Percentiles rank a stretch among this genome's conserved stretches.
Conservation (phyloP, 495 filamentous ascomycete species). For the Hypomontagnella monticulosa region DNA sequence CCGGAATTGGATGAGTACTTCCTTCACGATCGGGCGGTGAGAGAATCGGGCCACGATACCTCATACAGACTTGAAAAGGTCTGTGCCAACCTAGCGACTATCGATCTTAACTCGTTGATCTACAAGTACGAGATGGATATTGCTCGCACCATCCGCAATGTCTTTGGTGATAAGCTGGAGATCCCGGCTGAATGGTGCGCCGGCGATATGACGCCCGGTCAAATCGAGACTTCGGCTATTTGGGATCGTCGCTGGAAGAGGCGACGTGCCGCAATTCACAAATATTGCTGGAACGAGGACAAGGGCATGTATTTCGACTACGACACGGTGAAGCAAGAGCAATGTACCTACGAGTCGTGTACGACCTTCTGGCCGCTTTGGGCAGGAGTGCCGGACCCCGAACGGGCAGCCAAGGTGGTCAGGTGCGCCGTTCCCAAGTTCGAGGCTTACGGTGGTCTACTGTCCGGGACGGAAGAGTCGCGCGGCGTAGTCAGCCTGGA, state of each 20-base stretch:
- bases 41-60: slow-evolving; percentile 97
- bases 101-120: slow-evolving; percentile 90
- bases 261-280: slow-evolving; percentile 82
- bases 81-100: slow-evolving; percentile 88
- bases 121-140: slow-evolving; percentile 98
- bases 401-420: slow-evolving; percentile 81
- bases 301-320: slow-evolving; percentile 98
- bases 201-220: slow-evolving; percentile 62
- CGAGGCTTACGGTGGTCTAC: slow-evolving; percentile 86
- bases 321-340: slow-evolving; percentile 80
- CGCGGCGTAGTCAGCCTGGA: slow-evolving; percentile 82
- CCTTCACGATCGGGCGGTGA: slow-evolving; percentile 90
- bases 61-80: slow-evolving; percentile 90
- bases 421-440: slow-evolving; percentile 80
- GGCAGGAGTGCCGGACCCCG: slow-evolving; percentile 83
- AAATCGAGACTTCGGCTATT: slow-evolving; percentile 78
- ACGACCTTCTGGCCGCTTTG: slow-evolving; percentile 98
- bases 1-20: slow-evolving; percentile 94
- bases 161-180: slow-evolving; percentile 80
- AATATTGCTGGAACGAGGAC: slow-evolving; percentile 88
- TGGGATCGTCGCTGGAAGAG: slow-evolving; percentile 89
- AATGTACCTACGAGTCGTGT: slow-evolving; percentile 80
- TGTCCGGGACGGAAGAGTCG: slow-evolving; percentile 86
- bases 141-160: slow-evolving; percentile 77
- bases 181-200: slow-evolving; percentile 84